phyloP scores from a whole-genome alignment of 2,329 filamentous ascomycete species.

The Pseudogymnoascus sp. region DNA sequence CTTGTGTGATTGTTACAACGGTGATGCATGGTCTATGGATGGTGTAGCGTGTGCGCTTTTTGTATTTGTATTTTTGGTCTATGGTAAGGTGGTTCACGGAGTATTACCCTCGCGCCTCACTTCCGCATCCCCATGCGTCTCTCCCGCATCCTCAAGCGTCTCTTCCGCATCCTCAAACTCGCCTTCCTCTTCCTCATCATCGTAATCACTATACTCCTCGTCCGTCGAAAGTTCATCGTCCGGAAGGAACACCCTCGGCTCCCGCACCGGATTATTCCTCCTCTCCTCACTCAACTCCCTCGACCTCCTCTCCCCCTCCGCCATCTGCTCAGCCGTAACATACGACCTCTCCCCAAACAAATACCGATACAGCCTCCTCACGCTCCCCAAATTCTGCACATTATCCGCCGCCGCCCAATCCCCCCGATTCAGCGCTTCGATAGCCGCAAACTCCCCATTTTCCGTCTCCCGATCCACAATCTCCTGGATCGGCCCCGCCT shows the following conservation, averaged over 20 bases:
- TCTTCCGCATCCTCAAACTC: background rate
- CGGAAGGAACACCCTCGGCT: background rate
- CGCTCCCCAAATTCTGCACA: background rate
- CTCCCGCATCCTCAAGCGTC: background rate
- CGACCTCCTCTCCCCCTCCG: background rate
- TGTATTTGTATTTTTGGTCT: background rate
- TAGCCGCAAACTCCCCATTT: conserved; percentile 1
- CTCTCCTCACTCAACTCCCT: background rate
- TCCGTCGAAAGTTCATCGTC: background rate
- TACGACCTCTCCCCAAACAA: background rate
- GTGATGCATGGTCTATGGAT: background rate
- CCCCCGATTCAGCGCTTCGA: background rate
- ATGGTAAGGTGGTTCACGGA: background rate
- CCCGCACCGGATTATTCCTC: background rate
- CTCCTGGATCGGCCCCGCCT: background rate
- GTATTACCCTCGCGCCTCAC: background rate
- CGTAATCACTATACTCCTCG: background rate
- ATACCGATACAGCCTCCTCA: conserved; percentile 2
- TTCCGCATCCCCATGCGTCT: background rate
- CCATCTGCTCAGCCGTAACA: background rate
- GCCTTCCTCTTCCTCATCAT: background rate
- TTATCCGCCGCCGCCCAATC: conserved; percentile 20
- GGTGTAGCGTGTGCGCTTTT: background rate
- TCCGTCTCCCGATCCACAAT: background rate
- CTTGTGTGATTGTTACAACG: background rate